Evolutionary conservation across 345 rosid species (phyloP), one percentile per base, ranked within the genome.

Genomic region (Salix arbutifolia): DNA sequence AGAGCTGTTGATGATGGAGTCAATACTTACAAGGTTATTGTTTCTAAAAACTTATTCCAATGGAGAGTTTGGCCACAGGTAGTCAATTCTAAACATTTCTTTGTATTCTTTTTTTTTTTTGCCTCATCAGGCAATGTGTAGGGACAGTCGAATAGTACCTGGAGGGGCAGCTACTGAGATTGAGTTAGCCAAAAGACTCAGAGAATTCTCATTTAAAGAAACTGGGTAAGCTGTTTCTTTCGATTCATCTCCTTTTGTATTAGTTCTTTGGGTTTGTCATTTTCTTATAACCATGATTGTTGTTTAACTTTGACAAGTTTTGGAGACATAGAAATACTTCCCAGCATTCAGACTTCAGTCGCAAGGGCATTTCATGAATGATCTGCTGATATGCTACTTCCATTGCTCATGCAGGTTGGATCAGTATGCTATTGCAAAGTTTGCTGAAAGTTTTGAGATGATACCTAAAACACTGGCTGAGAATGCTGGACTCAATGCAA

Each of bases 1-100:
- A 89, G 98, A 89, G 99, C 99, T 40, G 94, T 96, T 79, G 99
- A 96, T 68, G 99, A 96, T 82, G 99, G 99, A 84, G 99, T 96
- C 68, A 96, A 96, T 65, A 94, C 97, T 26, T 96, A 94, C 83
- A 96, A 94, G 97, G 99, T 96, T 76, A 69, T 73, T 75, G 79
- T 60, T 83, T 14, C 71, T 61, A 26, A 60, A 44, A 38, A 40
- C 56, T 46, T 70, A 7, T 42, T 33, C 23, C 68, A 9, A 70
- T 67, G 17, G 60, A 42, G 19, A 44, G 23, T 56, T 64, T 35
- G 67, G 11, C 62, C 78, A 19, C 62, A 25, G 12, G 9, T 10
- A 31, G 10, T 30, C 5, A 42, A 40, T 38, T 68, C 50, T 14
- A 68, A 68, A 68, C 44, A 11, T 25, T 28, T 64, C 33, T 17